These are phyloP conservation scores for Trametes meyenii DNA, from an alignment of 768 basidiomycete genomes.

Conservation along the genomic window DNA sequence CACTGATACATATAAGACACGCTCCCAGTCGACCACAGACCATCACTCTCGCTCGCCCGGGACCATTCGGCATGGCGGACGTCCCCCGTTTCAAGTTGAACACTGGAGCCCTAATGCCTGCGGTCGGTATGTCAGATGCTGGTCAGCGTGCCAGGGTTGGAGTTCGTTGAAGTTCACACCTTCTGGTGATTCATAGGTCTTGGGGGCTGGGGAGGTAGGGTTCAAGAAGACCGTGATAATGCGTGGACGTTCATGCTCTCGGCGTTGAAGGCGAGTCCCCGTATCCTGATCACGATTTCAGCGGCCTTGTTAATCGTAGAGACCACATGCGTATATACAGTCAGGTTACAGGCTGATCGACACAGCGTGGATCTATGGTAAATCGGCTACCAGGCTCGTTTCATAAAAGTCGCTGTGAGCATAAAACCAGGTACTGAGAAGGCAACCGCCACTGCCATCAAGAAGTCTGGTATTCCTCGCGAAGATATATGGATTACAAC, in stretches of 20 bases:
- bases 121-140: conserved; percentile 39
- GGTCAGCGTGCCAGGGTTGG: too few relatives aligned
- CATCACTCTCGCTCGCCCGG: too few relatives aligned
- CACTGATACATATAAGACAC: conserved; percentile 3
- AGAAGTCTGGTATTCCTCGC: conserved; percentile 60
- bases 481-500: conserved; percentile 70
- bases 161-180: background rate
- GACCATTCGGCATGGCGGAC: conserved; percentile 25
- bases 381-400: background rate
- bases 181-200: conserved; percentile 32
- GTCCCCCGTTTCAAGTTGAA: conserved; percentile 41
- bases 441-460: conserved; percentile 30
- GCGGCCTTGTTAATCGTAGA: background rate
- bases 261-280: conserved; percentile 40
- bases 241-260: conserved; percentile 44
- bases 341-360: conserved; percentile 35
- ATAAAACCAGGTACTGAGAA: conserved; percentile 27
- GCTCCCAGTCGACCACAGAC: background rate
- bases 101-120: conserved; percentile 45
- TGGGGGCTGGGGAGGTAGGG: conserved; percentile 44
- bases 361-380: conserved; percentile 36
- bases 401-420: background rate
- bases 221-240: conserved; percentile 37
- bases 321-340: conserved; percentile 3
- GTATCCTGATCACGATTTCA: background rate